Evolutionary conservation across 2,329 filamentous ascomycete species (phyloP), one percentile per base, ranked within the genome.

Genomic region (Fusarium dimerum): DNA sequence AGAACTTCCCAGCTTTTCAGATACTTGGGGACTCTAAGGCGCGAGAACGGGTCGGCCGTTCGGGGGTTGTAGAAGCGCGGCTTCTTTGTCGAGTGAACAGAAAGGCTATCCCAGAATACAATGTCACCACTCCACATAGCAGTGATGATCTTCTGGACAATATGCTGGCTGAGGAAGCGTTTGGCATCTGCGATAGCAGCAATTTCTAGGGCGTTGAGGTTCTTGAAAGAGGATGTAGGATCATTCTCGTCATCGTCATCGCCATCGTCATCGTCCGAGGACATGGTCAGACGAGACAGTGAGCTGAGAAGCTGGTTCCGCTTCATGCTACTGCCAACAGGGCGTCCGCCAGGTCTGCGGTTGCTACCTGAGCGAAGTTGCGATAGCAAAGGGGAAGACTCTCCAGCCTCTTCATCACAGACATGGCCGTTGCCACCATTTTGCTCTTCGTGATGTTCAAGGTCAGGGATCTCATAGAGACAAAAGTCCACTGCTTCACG

Each of bases 51-150:
- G 64, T 93, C 89, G 29, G 86, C 79, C 13, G 79, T 83, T 56
- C 74, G 77, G 20, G 75, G 75, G 66, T 89, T 89, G 72, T 94
- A 95, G 58, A 89, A 84, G 18, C 87, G 85, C 2, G 90, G 87
- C 64, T 85, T 84, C 71, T 95, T 96, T 51, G 79, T 82, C 0
- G 89, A 85, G 63, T 88, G 77, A 9, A 90, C 81, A 9, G 83
- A 87, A n/a, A 96, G 75, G 6, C 79, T 83, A 54, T 92, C 87
- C 91, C 90, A 96, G 69, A 95, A 94, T 38, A 92, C 83, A 54
- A 96, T 91, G 59, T 92, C 87, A 43, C 91, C 91, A 57, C 86
- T 85, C 90, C 91, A 95, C 48, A 96, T 89, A 45, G 88, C 88
- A 43, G 88, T 87, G 56, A 96, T 84, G 59, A 95, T 88, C 64